These are phyloP conservation scores for Solanum chaucha DNA, from an alignment of 257 asterid genomes.

Conservation along the genomic window DNA sequence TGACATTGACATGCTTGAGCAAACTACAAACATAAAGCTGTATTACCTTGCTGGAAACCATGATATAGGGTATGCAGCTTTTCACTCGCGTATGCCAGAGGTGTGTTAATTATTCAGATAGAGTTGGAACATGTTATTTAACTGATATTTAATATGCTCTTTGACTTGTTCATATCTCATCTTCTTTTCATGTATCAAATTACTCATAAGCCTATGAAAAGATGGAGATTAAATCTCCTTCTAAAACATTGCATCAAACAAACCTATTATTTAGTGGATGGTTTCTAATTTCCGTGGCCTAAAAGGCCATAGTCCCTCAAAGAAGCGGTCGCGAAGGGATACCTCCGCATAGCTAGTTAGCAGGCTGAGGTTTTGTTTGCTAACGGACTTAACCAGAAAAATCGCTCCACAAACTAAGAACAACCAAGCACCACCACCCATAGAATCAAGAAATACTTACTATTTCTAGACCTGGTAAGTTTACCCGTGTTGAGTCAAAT, in stretches of 20 bases:
- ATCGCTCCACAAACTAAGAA: background rate
- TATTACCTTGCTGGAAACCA: slow-evolving; percentile 82
- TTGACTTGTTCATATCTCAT: background rate
- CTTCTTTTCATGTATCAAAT: background rate
- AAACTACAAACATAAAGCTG: slow-evolving; percentile 34
- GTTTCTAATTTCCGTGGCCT: background rate
- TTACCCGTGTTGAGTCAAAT: background rate
- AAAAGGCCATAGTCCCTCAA: background rate
- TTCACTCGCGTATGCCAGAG: slow-evolving; percentile 54
- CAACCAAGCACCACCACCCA: background rate
- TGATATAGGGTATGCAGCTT: slow-evolving; percentile 74
- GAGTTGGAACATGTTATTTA: background rate
- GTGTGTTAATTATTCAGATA: slow-evolving; percentile 22
- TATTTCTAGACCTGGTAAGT: background rate
- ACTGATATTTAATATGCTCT: background rate
- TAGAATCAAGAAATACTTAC: background rate
- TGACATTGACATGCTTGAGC: slow-evolving; percentile 53
- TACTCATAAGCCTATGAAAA: background rate
- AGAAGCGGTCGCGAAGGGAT: background rate
- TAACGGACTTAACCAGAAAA: too few relatives aligned
- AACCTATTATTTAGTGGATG: background rate
- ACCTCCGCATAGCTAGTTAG: background rate
- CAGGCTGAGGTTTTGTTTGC: background rate
- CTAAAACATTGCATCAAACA: background rate
- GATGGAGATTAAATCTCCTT: background rate